Percentiles rank a stretch among this genome's conserved stretches.
phyloP scores from a whole-genome alignment of 2,329 filamentous ascomycete species.

The Madurella mycetomatis region DNA sequence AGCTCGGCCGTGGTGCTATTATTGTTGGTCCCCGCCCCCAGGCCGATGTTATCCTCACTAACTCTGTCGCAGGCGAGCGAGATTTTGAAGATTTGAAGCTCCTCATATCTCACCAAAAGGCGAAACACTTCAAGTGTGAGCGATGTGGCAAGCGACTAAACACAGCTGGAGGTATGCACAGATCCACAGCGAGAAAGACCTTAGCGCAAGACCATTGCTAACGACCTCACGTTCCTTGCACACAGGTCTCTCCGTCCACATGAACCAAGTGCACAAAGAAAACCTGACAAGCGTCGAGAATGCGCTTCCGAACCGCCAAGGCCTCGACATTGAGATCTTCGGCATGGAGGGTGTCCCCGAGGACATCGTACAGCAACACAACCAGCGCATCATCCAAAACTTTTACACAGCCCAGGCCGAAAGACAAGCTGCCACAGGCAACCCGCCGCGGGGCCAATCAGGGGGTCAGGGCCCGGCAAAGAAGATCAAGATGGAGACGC shows the following conservation, averaged over 20 bases:
- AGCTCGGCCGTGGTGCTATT: slow-evolving; percentile 91
- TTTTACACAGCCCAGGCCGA: slow-evolving; percentile 85
- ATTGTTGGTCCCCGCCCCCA: slow-evolving; percentile 55
- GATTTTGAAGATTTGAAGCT: slow-evolving; percentile 98
- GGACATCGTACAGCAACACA: slow-evolving; percentile 76
- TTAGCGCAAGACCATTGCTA: slow-evolving; percentile 4
- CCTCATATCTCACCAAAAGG: slow-evolving; percentile 93
- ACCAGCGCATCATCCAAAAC: slow-evolving; percentile 77
- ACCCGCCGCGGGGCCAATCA: slow-evolving; percentile 64
- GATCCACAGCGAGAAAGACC: too few relatives aligned
- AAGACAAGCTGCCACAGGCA: slow-evolving; percentile 75
- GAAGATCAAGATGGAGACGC: slow-evolving; percentile 68
- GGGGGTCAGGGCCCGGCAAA: slow-evolving; percentile 59
- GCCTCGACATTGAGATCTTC: slow-evolving; percentile 91
- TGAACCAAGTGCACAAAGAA: slow-evolving; percentile 99
- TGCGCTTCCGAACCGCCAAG: slow-evolving; percentile 78
- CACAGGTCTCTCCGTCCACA: slow-evolving; percentile 79
- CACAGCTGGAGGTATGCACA: slow-evolving; percentile 77
- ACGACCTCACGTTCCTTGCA: not conserved
- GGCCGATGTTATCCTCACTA: not conserved
- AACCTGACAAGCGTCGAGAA: slow-evolving; percentile 84
- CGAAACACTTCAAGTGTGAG: slow-evolving; percentile 99
- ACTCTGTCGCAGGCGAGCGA: slow-evolving; percentile 62
- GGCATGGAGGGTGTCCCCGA: slow-evolving; percentile 96
- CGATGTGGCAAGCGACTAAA: slow-evolving; percentile 83